Base-by-base conservation (phyloP, 768 basidiomycete species). In the Tephrocybe sp. region DNA sequence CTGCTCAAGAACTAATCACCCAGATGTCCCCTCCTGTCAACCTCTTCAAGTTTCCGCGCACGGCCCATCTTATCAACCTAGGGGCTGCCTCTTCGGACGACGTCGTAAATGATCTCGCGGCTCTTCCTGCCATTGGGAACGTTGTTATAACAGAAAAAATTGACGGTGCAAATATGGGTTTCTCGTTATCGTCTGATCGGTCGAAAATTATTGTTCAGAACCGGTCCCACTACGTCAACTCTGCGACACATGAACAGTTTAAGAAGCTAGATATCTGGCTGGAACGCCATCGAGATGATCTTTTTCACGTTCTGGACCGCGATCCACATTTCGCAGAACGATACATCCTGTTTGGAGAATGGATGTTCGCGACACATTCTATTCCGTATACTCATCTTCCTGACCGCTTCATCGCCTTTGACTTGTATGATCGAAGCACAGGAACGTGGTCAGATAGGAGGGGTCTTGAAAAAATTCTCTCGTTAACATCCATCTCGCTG, bases 161-260 rank as follows among this genome's bases (percentile, higher is more conserved):
- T 42, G 82, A 84, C 63, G 83, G 83, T 3, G 80, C 82, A 33
- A 84, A 85, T 60, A 78, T 84, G 77, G 83, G 80, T 5, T 77
- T 84, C 61, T 80, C 79, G 16, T 69, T 83, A 19, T 77, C 77
- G 1, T 57, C 69, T 4, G 74, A 77, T 53, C 62, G 74, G 21
- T 64, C 65, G 6, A 65, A 69, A 15, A 70, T 83, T 48, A 41
- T 79, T 38, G 73, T 81, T 1, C 83, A 85, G 61, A 85, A 85
- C 56, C 74, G 82, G 13, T 81, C 81, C 10, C 82, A 84, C 63
- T 80, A 74, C 55, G 73, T 83, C 38, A 75, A 74, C 59, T 69
- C 79, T 6, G 59, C 69, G 6, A 70, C 76, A n/a, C 82, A 83
- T 57, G 79, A 70, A 49, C 82, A 84, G 59, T 85, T 83, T 71